Base-by-base conservation (phyloP, 2,329 filamentous ascomycete species). In the Penicillium sp. region DNA sequence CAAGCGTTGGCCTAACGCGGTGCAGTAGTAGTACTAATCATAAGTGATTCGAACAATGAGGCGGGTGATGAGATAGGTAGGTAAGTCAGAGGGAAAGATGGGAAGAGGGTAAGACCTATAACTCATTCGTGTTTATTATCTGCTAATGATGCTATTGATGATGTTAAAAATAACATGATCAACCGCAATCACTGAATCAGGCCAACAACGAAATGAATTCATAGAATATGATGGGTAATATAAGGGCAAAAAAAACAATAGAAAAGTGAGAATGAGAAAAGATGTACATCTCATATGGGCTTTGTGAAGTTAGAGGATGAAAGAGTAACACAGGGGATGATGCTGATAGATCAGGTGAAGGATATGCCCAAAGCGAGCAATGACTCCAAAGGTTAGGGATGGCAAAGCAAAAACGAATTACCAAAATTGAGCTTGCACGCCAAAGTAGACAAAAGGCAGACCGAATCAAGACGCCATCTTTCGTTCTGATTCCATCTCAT, bases 401-500 rank as follows among this genome's bases (percentile, higher is more conserved):
- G 19, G n/a, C 18, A 11, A 26, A 16, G 19, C 7, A 30, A 32
- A 7, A 23, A 36, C n/a, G 14, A 14, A 8, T 27, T 6, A 18
- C 14, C 9, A 27, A 18, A 32, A 32, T 34, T 13, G 19, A 26
- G 27, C 10, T 44, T 16, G 47, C 40, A 50, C 32, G 18, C 46
- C 34, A 45, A 14, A 18, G 11, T 10, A 26, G 18, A 13, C 13
- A 35, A 10, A n/a, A 16, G 16, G 0, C 1, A 14, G 26, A 14
- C 14, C 6, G 7, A 3, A 36, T 50, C 54, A 42, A 13, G 14
- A n/a, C 2, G 34, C 11, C 16, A 39, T 26, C n/a, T 45, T 64
- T n/a, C 57, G 55, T 42, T 61, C 54, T 9, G 35, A 19, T 32
- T 48, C 19, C 32, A 65, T 40, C 14, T 45, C 54, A 41, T 61